Conservation (phyloP, 2,329 filamentous ascomycete species). For the Colletotrichum paranaense region DNA sequence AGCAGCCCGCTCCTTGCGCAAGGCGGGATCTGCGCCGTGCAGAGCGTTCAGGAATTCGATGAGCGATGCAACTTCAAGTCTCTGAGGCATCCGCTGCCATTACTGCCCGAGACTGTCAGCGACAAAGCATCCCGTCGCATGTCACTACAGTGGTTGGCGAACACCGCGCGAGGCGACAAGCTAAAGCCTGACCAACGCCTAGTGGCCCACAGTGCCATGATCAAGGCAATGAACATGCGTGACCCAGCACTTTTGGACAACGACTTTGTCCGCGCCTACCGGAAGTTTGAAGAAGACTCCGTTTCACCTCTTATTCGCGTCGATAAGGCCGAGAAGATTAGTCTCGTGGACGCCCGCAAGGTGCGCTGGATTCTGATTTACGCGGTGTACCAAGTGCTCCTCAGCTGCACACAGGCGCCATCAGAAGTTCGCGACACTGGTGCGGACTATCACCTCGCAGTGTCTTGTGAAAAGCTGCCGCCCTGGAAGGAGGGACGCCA, state of each 20-base stretch:
- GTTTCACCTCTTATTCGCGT: constrained; percentile 60
- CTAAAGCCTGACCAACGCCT: constrained; percentile 60
- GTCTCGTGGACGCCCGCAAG: constrained; percentile 76
- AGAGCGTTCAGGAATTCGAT: constrained; percentile 77
- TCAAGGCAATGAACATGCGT: constrained; percentile 61
- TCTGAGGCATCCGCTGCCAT: constrained; percentile 74
- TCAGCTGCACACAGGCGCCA: constrained; percentile 71
- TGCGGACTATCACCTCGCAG: constrained; percentile 67
- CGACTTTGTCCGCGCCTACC: constrained; percentile 74
- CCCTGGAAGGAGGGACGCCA: constrained; percentile 56
- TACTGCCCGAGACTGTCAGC: constrained; percentile 64
- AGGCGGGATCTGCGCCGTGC: constrained; percentile 77
- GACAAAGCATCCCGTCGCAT: constrained; percentile 46
- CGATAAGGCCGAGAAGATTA: constrained; percentile 68
- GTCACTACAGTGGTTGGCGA: constrained; percentile 50
- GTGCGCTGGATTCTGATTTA: constrained; percentile 84
- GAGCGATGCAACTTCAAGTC: constrained; percentile 66
- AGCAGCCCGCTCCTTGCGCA: constrained; percentile 65
- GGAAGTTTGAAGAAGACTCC: constrained; percentile 74
- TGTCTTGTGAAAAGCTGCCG: constrained; percentile 54
- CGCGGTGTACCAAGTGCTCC: constrained; percentile 77
- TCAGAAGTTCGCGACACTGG: constrained; percentile 68
- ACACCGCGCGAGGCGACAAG: constrained; percentile 48
- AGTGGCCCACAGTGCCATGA: constrained; percentile 63
- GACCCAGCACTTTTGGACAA: constrained; percentile 54